phyloP scores from a whole-genome alignment of 345 rosid species.

The Boechera divaricarpa region DNA sequence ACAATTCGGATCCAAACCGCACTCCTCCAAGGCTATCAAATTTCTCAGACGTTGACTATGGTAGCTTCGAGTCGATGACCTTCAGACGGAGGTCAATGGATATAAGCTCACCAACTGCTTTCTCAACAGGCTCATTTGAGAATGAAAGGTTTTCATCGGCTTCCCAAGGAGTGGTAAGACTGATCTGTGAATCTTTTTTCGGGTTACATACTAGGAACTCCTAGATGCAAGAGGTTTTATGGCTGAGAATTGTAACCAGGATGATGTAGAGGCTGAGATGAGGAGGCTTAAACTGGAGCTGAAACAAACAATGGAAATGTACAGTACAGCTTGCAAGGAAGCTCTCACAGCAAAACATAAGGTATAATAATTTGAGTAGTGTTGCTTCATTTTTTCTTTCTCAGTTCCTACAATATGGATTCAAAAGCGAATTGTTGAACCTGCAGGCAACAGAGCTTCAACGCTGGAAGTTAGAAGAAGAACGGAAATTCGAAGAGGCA shows the following conservation, averaged over 20 bases:
- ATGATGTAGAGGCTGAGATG: conserved; percentile 92
- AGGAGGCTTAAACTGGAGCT: conserved; percentile 85
- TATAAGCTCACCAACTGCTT: conserved; percentile 49
- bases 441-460: conserved; percentile 80
- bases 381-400: conserved; percentile 24
- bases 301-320: conserved; percentile 97
- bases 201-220: conserved; percentile 8
- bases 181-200: not conserved
- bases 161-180: conserved; percentile 52
- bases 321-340: conserved; percentile 91
- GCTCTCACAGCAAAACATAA: conserved; percentile 86
- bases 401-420: not conserved
- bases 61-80: conserved; percentile 62
- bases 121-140: conserved; percentile 53
- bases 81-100: conserved; percentile 59
- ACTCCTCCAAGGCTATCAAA: conserved; percentile 59
- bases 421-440: conserved; percentile 10
- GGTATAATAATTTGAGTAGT: conserved; percentile 48
- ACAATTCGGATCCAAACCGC: conserved; percentile 49
- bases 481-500: conserved; percentile 73
- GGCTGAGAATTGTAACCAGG: conserved; percentile 49
- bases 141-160: conserved; percentile 56
- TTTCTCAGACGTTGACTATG: conserved; percentile 58
- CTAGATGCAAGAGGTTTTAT: conserved; percentile 18
- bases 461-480: conserved; percentile 84